A percentile compares a stretch with the other conserved stretches of the same genome.
phyloP scores from a whole-genome alignment of 169 alveolate species.

The Cryptosporidium sp. region DNA sequence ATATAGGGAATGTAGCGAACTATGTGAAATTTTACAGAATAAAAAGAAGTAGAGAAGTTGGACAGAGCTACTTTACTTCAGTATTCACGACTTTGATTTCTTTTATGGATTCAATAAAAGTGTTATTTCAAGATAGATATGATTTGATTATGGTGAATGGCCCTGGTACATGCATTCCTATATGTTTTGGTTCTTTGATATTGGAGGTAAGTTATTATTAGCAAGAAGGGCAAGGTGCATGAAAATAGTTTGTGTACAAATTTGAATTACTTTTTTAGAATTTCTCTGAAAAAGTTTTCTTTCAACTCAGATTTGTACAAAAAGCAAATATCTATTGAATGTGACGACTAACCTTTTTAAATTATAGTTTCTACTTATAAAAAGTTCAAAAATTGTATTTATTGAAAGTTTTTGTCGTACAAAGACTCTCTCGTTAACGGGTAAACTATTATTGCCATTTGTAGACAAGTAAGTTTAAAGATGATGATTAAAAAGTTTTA shows the following conservation, averaged over 20 bases:
- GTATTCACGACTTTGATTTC: conserved; percentile 84
- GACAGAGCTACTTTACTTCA: conserved; percentile 84
- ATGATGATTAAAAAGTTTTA: background rate
- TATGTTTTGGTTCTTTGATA: conserved; percentile 79
- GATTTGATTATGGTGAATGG: conserved; percentile 86
- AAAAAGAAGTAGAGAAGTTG: conserved; percentile 86
- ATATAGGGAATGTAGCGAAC: background rate
- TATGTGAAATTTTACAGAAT: conserved; percentile 63
- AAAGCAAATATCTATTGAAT: too few species aligned
- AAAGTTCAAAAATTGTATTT: conserved; percentile 77
- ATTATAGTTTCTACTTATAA: conserved; percentile 76
- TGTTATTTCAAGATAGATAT: conserved; percentile 77
- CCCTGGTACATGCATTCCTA: conserved; percentile 90
- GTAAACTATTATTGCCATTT: conserved; percentile 84
- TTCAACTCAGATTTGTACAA: background rate
- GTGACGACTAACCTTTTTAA: conserved; percentile 42
- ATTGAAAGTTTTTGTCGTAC: conserved; percentile 86
- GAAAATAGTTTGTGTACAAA: background rate
- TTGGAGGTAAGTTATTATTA: conserved; percentile 58
- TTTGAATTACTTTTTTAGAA: background rate
- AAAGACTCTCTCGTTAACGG: conserved; percentile 84
- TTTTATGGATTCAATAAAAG: conserved; percentile 78
- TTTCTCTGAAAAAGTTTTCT: background rate
- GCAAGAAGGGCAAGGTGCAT: background rate
- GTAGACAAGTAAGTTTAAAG: conserved; percentile 79